These are phyloP conservation scores for Colletotrichum sp. DNA, from an alignment of 2,329 filamentous ascomycete genomes.

Conservation along the genomic window DNA sequence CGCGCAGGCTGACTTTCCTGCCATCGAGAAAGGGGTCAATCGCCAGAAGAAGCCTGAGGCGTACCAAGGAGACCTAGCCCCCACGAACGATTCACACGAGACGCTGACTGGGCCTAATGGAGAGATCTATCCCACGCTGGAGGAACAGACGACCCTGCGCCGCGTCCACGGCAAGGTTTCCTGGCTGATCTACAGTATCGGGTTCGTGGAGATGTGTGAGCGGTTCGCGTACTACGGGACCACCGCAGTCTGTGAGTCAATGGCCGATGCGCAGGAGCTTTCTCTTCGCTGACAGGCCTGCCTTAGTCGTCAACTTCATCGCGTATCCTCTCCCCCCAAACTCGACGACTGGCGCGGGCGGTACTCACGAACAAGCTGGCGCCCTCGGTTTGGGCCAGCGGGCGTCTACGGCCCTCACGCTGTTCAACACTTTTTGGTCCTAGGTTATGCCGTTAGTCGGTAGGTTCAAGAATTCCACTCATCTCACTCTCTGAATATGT, in stretches of 20 bases:
- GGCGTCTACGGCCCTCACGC: constrained; percentile 14
- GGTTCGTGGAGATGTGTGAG: constrained; percentile 69
- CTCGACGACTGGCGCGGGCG: constrained; percentile 49
- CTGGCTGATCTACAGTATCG: constrained; percentile 62
- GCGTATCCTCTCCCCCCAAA: constrained; percentile 62
- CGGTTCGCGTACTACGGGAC: constrained; percentile 71
- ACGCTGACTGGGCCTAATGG: neutral
- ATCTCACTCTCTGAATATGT: no score
- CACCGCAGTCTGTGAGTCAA: constrained; percentile 59
- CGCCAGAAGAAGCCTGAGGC: neutral
- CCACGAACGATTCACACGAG: neutral
- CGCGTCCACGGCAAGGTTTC: constrained; percentile 60
- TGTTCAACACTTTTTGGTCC: constrained; percentile 23
- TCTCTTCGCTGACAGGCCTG: constrained; percentile 33
- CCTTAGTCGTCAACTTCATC: constrained; percentile 60
- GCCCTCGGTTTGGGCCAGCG: constrained; percentile 25
- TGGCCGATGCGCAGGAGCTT: constrained; percentile 27
- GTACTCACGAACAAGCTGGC: constrained; percentile 25
- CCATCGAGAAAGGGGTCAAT: constrained; percentile 13
- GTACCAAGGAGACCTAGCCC: neutral
- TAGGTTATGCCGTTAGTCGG: constrained; percentile 30
- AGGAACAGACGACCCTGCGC: constrained; percentile 56
- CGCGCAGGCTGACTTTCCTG: constrained; percentile 4
- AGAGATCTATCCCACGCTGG: constrained; percentile 55
- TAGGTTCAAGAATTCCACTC: neutral